Base-by-base conservation (phyloP, 805 yeast species). In the Saccharomycopsis sp. region DNA sequence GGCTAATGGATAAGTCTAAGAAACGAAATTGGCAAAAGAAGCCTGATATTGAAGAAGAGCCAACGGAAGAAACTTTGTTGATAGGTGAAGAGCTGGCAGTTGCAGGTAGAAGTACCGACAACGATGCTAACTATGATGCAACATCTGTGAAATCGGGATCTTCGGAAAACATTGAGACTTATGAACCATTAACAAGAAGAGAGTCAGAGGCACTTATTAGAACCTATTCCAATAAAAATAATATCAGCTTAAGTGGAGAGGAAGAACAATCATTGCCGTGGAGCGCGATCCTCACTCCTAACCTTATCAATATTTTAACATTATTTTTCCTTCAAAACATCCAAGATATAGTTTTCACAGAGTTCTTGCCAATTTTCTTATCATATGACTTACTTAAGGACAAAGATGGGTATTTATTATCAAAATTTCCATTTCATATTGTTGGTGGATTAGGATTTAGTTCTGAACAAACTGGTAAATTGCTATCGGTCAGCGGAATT, bases 291-390 rank as follows among this genome's bases (percentile, higher is more conserved):
- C 56, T 63, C 41, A 60, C 60, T 34, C 66, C 65, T 2, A 59
- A 60, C 7, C 56, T 57, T 46, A 66, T 56, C 58, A 70, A 58
- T 53, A 68, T 72, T 42, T 54, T 66, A n/a, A 54, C 68, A 51
- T 61, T 75, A 13, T 66, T 34, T 11, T 45, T 45, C 36, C 19
- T 45, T 21, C 45, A 41, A 16, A 27, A 34, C 13, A 21, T 74
- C 38, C 79, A 74, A 54, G 56, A 63, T 13, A 61, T 72, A 11
- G 77, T 75, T 3, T 72, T 63, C 54, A 66, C 70, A 23, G 81
- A 77, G 56, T 72, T 78, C 43, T 54, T 77, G 37, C 83, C 84
- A 0, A 70, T 78, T 3, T 70, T 71, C 44, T 60, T 77, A 9
- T 77, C 80, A 2, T 59, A 59, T 49, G 59, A 56, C 38, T 47